phyloP scores from a whole-genome alignment of 176 grass and related monocot genomes.

The Triticum timopheevii region DNA sequence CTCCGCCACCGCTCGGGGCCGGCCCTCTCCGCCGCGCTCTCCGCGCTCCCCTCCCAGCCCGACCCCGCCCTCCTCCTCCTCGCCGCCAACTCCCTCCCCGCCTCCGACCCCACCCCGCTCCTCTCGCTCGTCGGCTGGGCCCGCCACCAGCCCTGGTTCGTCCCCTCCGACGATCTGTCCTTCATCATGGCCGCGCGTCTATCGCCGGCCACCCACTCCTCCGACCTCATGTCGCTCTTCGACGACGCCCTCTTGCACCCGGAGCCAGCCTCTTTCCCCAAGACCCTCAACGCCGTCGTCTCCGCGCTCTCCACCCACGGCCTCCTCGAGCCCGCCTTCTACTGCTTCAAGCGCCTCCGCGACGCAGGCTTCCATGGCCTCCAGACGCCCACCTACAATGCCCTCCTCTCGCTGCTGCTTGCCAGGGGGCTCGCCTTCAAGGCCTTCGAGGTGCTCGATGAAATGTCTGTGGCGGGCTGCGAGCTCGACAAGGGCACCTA shows the following conservation, averaged over 20 bases:
- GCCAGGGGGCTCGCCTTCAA: slow-evolving; percentile 82
- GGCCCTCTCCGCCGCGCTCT: slow-evolving; percentile 66
- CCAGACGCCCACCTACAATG: slow-evolving; percentile 64
- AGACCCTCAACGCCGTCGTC: slow-evolving; percentile 58
- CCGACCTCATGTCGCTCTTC: slow-evolving; percentile 54
- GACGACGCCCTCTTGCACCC: slow-evolving; percentile 62
- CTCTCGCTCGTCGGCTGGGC: slow-evolving; percentile 86
- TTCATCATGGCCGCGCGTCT: slow-evolving; percentile 45
- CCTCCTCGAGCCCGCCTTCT: slow-evolving; percentile 71
- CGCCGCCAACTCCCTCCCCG: slow-evolving; percentile 65
- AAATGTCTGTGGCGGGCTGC: slow-evolving; percentile 52
- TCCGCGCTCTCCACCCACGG: slow-evolving; percentile 51
- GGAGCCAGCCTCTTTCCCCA: slow-evolving; percentile 55
- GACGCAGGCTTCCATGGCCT: slow-evolving; percentile 52
- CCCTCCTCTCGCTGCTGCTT: slow-evolving; percentile 80
- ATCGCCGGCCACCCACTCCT: slow-evolving; percentile 46
- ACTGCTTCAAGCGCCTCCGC: slow-evolving; percentile 87
- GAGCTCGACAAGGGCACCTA: slow-evolving; percentile 64
- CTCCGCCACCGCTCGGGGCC: slow-evolving; percentile 75
- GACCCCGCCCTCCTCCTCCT: slow-evolving; percentile 56
- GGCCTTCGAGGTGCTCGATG: slow-evolving; percentile 86
- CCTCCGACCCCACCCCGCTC: slow-evolving; percentile 73
- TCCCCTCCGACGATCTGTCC: slow-evolving; percentile 48
- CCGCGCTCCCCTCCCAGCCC: slow-evolving; percentile 70
- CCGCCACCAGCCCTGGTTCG: slow-evolving; percentile 68